Evolutionary conservation across 2,329 filamentous ascomycete genomes (phyloP).

Genomic region (Cadophora sp.): DNA sequence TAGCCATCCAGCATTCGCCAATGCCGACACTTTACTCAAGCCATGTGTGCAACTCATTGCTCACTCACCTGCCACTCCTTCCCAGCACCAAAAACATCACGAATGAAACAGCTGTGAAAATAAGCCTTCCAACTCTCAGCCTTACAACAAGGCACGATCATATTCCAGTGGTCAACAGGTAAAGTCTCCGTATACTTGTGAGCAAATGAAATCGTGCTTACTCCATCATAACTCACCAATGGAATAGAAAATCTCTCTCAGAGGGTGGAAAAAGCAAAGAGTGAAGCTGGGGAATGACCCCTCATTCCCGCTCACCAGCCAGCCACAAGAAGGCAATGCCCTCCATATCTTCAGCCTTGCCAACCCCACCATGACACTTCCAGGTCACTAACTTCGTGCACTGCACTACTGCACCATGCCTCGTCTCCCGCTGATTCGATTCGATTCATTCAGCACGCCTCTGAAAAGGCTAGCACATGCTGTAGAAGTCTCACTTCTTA

Average conservation of each 20-base stretch:
- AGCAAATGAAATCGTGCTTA: neutral
- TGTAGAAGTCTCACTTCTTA: neutral
- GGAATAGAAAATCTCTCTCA: too few relatives aligned
- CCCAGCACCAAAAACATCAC: neutral
- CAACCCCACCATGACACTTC: constrained; percentile 1
- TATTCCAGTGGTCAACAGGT: neutral
- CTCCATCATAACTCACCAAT: neutral
- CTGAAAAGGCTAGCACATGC: neutral
- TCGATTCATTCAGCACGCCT: neutral
- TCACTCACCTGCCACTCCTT: neutral
- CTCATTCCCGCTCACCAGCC: neutral
- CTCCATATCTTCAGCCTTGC: neutral
- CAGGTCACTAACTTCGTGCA: neutral
- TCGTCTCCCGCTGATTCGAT: neutral
- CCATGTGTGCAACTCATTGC: neutral
- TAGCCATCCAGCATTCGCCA: neutral
- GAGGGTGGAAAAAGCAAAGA: neutral
- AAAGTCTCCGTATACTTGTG: neutral
- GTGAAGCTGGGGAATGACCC: neutral
- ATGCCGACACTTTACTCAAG: constrained; percentile 2
- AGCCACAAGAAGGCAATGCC: neutral
- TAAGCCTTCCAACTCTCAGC: constrained; percentile 3
- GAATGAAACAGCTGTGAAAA: neutral
- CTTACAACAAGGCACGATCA: constrained; percentile 4
- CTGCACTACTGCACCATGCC: neutral